Conservation (phyloP, 345 rosid species). For the Lagerstroemia speciosa region DNA sequence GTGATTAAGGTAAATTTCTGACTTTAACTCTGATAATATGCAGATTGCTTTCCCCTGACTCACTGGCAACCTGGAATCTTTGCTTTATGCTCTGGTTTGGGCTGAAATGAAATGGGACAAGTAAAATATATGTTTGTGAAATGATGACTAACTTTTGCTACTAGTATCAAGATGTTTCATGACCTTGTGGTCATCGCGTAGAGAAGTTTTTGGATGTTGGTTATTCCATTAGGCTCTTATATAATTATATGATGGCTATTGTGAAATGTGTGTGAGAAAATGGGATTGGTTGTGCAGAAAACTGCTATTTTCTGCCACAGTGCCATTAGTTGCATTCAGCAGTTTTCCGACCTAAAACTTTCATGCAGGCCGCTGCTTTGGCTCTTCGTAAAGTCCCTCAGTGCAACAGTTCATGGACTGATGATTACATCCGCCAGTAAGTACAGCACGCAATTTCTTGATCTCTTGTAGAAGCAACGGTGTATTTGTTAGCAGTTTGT, state of each 20-base stretch:
- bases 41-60: background rate
- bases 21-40: background rate
- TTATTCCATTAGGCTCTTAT: background rate
- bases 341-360: constrained; percentile 8
- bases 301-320: background rate
- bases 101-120: background rate
- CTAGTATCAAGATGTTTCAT: background rate
- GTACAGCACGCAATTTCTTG: constrained; percentile 12
- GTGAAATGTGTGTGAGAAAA: background rate
- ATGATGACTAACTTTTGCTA: background rate
- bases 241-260: background rate
- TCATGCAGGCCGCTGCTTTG: constrained; percentile 84
- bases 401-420: constrained; percentile 98
- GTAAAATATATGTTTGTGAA: background rate
- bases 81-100: background rate
- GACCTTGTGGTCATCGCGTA: background rate
- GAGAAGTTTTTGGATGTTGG: background rate
- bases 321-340: background rate
- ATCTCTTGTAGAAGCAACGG: background rate
- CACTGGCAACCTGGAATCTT: background rate
- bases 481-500: background rate
- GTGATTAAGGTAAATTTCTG: constrained; percentile 70
- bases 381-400: constrained; percentile 89
- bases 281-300: background rate
- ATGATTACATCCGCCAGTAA: constrained; percentile 88